Base-by-base conservation (phyloP, 768 basidiomycete genomes). In the Saitozyma podzolica region DNA sequence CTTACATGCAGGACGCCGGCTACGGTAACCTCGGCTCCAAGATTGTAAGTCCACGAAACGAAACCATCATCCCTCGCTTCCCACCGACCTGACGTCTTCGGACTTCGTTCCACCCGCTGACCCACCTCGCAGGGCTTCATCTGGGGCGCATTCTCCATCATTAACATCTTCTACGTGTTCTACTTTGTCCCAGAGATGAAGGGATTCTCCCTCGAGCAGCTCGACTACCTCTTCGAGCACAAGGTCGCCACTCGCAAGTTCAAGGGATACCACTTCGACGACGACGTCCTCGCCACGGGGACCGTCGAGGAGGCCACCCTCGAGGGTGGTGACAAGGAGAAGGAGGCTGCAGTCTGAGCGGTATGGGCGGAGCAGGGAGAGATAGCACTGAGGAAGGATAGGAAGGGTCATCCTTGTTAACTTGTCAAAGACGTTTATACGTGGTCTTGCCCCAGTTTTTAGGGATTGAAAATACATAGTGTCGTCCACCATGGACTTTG, bases 1-100 rank as follows among this genome's bases (percentile, higher is more conserved):
- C 74, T 6, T 75, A 70, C 64, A 54, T 75, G 42, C 74, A 75
- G 50, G 59, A 73, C 53, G 56, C 56, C 7, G 67, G 55, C 1
- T 70, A 68, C 53, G 74, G 69, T 6, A 67, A 71, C 56, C 51
- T 73, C 16, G 74, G 74, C 1, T 63, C 58, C 62, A 67, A 69
- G 63, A 70, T 70, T 49, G 70, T 29, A 29, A 29, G 29, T 29
- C 29, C 29, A 29, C 29, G 29, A 29, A 29, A 29, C 29, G 29
- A 29, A 5, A 29, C 29, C 2, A 29, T 29, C 2, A 29, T 29
- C 2, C 29, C 29, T 29, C 29, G 29, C 29, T 29, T 29, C 29
- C 29, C 29, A 29, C 29, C 29, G 29, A 29, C 29, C 29, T 29
- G 29, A 29, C 5, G 29, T 29, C 29, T 29, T 29, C 2, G 29